phyloP scores from a whole-genome alignment of 129 eudicot species.

The Flaveria trinervia region DNA sequence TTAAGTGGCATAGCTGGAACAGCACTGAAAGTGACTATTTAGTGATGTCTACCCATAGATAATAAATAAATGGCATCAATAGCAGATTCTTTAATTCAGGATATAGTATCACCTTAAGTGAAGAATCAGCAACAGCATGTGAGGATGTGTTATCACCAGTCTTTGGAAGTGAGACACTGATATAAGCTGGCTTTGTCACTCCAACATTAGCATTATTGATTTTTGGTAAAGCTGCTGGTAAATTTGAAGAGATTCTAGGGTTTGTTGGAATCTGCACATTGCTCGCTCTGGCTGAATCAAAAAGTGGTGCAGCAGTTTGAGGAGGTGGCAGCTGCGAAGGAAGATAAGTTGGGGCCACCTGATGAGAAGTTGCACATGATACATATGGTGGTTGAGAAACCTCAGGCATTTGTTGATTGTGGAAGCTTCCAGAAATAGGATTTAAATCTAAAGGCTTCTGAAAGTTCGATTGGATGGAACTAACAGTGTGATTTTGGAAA shows the following conservation, averaged over 20 bases:
- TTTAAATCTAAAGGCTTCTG: conserved; percentile 56
- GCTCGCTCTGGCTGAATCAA: conserved; percentile 57
- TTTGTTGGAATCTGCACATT: conserved; percentile 88
- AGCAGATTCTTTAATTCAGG: conserved; percentile 7
- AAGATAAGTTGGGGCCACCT: conserved; percentile 54
- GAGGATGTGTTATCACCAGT: conserved; percentile 45
- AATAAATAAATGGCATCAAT: not conserved
- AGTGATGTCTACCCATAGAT: not conserved
- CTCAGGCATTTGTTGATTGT: conserved; percentile 53
- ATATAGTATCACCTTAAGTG: conserved; percentile 63
- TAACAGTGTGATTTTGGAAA: conserved; percentile 52
- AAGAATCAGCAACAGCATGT: conserved; percentile 60
- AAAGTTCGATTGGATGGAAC: conserved; percentile 40
- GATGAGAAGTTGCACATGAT: conserved; percentile 54
- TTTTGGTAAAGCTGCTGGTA: conserved; percentile 47
- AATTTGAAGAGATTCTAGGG: conserved; percentile 83
- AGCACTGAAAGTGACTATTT: not conserved
- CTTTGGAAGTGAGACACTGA: conserved; percentile 67
- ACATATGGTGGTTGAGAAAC: conserved; percentile 47
- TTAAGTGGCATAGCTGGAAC: not conserved
- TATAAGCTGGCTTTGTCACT: conserved; percentile 70
- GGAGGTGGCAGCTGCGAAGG: conserved; percentile 53
- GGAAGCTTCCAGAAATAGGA: conserved; percentile 48
- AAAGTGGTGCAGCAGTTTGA: conserved; percentile 49
- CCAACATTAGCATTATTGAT: conserved; percentile 46